Evolutionary conservation across 1,284 basidiomycete species (phyloP), one percentile per base, ranked within the genome.

Genomic region (Leccinum pachyderme): DNA sequence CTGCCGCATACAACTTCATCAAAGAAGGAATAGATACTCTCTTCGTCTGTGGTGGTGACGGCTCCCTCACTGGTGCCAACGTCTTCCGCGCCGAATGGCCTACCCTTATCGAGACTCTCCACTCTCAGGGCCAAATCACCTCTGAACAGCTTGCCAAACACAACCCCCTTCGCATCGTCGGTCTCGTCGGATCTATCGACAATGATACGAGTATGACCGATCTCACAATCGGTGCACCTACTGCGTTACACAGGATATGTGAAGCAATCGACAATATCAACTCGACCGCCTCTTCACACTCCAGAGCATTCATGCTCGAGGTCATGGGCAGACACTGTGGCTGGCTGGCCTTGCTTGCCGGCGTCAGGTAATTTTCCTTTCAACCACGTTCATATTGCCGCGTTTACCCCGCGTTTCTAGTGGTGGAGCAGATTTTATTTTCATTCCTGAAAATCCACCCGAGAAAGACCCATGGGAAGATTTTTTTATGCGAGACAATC

Each of bases 241-340:
- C 96, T 0, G 96, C 97, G 12, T 78, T 99, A 32, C 93, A 96
- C 65, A 85, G 97, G 44, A 99, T 99, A 58, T 98, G 95, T 73
- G 97, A 99, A 73, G 86, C 95, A 15, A 92, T 99, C 71, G 96
- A 99, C 73, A 95, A 94, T 59, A 98, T 99, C 74, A 96, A 95
- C 61, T 96, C 95, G 7, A 99, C 96, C 1, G 96, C 96, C 11
- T 86, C 85, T 55, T 96, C 93, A 51, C 96, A 99, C 73, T 97
- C 94, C 13, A 85, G 97, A 61, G 97, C 97, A 0, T 99, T 99
- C 73, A 96, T 99, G 48, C 82, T 99, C 32, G 97, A 99, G 71
- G 96, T 99, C 59, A 99, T 99, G 97, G 97, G 97, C 27, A 79
- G 96, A 49, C 93, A 98, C 70, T 99, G 97, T 70, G 97, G 97